A percentile compares a stretch with the other conserved stretches of the same genome.
These are phyloP conservation scores for Begonia masoniana DNA, from an alignment of 306 rosid species.

Conservation along the genomic window DNA sequence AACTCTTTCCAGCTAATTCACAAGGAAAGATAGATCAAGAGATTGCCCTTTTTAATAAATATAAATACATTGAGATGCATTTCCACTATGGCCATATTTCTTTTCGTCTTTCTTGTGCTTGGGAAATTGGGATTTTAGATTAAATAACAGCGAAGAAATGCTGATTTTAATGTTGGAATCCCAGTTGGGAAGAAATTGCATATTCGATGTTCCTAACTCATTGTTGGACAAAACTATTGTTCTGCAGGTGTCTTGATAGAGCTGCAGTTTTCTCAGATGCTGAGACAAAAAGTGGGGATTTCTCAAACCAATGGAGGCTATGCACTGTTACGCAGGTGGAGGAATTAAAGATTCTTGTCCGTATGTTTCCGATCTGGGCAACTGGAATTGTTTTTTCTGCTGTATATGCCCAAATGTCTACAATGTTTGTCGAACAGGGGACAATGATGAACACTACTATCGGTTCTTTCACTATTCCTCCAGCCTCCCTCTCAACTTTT, in stretches of 20 bases:
- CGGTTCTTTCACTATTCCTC: slow-evolving; percentile 80
- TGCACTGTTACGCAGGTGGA: slow-evolving; percentile 95
- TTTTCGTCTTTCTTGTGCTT: not conserved
- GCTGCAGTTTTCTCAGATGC: slow-evolving; percentile 64
- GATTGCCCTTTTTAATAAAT: no score
- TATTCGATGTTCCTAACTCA: no score
- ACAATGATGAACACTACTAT: slow-evolving; percentile 59
- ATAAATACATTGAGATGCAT: no score
- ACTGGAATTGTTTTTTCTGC: slow-evolving; percentile 77
- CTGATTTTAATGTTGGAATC: not conserved
- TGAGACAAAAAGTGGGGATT: slow-evolving; percentile 40
- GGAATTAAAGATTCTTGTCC: slow-evolving; percentile 83
- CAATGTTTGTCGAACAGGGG: slow-evolving; percentile 94
- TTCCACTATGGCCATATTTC: no score
- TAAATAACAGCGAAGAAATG: not conserved
- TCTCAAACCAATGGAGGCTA: slow-evolving; percentile 67
- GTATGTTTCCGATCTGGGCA: slow-evolving; percentile 96
- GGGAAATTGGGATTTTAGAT: not conserved
- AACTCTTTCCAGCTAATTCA: no score
- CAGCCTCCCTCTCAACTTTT: slow-evolving; percentile 81
- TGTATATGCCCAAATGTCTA: slow-evolving; percentile 93
- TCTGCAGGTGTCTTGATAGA: slow-evolving; percentile 78
- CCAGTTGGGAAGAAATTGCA: no score
- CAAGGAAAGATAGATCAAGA: no score
- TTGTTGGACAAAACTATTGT: not conserved